Base-by-base conservation (phyloP, 2,329 filamentous ascomycete species). In the Plectosphaerella sp. region DNA sequence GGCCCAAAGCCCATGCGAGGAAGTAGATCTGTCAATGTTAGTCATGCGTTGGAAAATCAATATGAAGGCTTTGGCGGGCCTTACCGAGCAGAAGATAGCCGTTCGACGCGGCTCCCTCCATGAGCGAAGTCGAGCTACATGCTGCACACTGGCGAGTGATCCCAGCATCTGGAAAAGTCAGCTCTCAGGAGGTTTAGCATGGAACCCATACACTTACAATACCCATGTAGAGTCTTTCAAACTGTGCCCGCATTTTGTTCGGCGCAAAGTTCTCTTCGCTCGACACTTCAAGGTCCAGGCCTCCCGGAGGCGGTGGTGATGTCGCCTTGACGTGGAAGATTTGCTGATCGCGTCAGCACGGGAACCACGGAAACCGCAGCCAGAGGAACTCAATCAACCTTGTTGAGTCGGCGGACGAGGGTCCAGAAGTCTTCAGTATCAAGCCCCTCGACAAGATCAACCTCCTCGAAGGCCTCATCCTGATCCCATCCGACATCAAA, bases 191-290 rank as follows among this genome's bases (percentile, higher is more conserved):
- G 22, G 5, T 22, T 5, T 3, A 3, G 22, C 22, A 22, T 22
- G 22, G 22, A 5, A 22, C 22, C 5, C 22, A 22, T 22, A 3
- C 3, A 41, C 33, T 2, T 5, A 55, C 54, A 8, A 86, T 75
- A 0, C 81, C 84, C 72, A 83, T 84, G 60, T 87, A 86, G 25
- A 86, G 69, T 36, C 83, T 72, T 62, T 86, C 83, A 63, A 86
- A 33, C 16, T 52, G 45, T 3, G 45, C 47, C 16, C 51, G 51
- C 7, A 52, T 37, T 14, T 52, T 52, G 41, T 52, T 52, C 4
- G 51, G 51, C 3, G 51, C 45, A 28, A n/a, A 86, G 51, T 86
- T 80, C 59, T 85, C 83, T 55, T 85, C 80, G 49, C 82, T 78
- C 4, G 81, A 78, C 42, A 83, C 78, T 54, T 83, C 82, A 47